Percentiles rank a stretch among this genome's conserved stretches.
These are phyloP conservation scores for Vinca minor DNA, from an alignment of 257 asterid genomes.

Conservation along the genomic window DNA sequence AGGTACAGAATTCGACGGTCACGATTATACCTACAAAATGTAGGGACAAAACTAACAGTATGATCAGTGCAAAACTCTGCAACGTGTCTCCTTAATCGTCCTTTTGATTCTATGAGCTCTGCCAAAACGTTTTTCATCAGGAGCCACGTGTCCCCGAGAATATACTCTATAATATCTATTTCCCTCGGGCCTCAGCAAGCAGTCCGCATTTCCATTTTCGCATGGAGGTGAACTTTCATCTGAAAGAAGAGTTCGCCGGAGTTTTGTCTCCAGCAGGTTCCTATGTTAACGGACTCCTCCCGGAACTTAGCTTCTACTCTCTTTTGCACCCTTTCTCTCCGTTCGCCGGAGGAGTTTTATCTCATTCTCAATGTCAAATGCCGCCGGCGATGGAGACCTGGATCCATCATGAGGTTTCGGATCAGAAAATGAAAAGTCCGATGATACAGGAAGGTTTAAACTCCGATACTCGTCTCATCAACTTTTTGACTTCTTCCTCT, in stretches of 20 bases:
- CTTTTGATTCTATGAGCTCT: neutral
- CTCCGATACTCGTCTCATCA: constrained; percentile 12
- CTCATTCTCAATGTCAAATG: constrained; percentile 16
- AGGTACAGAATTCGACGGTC: neutral
- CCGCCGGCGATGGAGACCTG: neutral
- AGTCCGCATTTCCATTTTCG: neutral
- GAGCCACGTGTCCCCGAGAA: constrained; percentile 22
- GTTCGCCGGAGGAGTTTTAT: neutral
- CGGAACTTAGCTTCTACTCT: constrained; percentile 43
- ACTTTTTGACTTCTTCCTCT: neutral
- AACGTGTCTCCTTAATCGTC: constrained; percentile 13
- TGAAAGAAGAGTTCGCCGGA: neutral
- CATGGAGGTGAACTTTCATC: neutral
- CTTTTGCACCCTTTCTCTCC: constrained; percentile 9
- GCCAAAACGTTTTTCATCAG: constrained; percentile 1
- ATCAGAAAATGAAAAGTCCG: constrained; percentile 17
- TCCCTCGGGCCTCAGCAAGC: neutral
- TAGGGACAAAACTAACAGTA: constrained; percentile 9
- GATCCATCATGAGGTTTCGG: neutral
- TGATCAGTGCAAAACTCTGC: constrained; percentile 2
- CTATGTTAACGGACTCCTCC: constrained; percentile 29
- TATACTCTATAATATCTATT: neutral
- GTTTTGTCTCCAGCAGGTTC: constrained; percentile 24
- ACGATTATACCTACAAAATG: neutral
- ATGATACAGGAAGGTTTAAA: constrained; percentile 23